Percentiles rank a stretch among this genome's conserved stretches.
These are phyloP conservation scores for Dactylella cylindrospora DNA, from an alignment of 2,329 filamentous ascomycete genomes.

Conservation along the genomic window DNA sequence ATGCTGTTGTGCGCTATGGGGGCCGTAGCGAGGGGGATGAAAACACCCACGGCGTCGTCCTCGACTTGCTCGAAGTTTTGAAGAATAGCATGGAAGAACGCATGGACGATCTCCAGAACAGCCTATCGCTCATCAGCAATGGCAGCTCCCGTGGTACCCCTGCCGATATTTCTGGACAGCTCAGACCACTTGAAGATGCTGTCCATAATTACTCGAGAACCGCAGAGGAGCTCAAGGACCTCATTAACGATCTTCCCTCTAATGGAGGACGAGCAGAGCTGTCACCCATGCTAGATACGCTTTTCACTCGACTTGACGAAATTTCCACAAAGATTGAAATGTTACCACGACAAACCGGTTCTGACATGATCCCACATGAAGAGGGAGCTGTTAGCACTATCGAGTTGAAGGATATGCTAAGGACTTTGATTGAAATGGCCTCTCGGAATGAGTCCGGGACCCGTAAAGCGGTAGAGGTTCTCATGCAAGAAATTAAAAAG, in stretches of 20 bases:
- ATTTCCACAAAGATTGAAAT: constrained; percentile 15
- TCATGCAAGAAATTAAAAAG: constrained; percentile 46
- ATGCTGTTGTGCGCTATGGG: constrained; percentile 15
- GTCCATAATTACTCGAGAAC: constrained; percentile 13
- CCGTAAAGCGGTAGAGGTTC: constrained; percentile 46
- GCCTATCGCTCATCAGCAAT: constrained; percentile 33
- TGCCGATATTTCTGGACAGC: constrained; percentile 3
- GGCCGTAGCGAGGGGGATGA: constrained; percentile 11
- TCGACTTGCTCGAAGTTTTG: constrained; percentile 30
- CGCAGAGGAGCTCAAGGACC: constrained; percentile 29
- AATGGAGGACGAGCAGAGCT: neutral
- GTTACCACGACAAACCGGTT: neutral
- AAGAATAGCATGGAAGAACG: constrained; percentile 41
- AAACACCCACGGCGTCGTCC: constrained; percentile 26
- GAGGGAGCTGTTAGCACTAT: constrained; percentile 37
- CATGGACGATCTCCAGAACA: constrained; percentile 42
- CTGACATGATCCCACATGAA: neutral
- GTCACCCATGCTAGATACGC: constrained; percentile 6
- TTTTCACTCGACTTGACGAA: constrained; percentile 10
- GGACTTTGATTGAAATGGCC: constrained; percentile 46
- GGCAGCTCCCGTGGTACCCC: neutral
- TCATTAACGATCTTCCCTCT: constrained; percentile 22
- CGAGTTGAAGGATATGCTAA: constrained; percentile 47
- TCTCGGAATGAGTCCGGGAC: constrained; percentile 47
- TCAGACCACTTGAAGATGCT: constrained; percentile 29